Evolutionary conservation across 106 monocot species (phyloP), one percentile per base, ranked within the genome.

Genomic region (Dendrobium huoshanense): DNA sequence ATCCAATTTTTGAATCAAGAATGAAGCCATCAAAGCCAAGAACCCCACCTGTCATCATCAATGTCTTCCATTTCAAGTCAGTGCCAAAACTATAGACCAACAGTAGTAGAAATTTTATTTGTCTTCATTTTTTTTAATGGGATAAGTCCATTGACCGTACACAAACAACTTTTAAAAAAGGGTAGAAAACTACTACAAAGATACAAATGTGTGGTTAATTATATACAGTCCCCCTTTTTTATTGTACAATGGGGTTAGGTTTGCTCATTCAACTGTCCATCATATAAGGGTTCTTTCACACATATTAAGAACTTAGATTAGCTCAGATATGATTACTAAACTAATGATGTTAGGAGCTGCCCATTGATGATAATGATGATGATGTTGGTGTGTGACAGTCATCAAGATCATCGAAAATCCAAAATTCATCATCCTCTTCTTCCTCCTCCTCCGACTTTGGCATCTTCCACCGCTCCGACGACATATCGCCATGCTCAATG

Each of bases 361-460:
- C 48, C 29, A 41, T 61, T 31, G 79, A 84, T 31, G 79, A 84
- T 40, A 27, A 76, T 49, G 84, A 81, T 13, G 78, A 58, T 20
- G 87, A 78, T 43, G 80, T 74, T 7, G 84, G 81, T 1, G 78
- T 81, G 40, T 79, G 67, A 10, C 78, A 74, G 54, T 84, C 87
- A 56, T 82, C 84, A 54, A 87, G 84, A 79, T 87, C 84, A 49
- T 87, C 84, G 24, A 84, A 84, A 17, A 59, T 83, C 73, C 83
- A 78, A 9, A 78, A 81, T 81, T 87, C 87, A 22, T 80, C 83
- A 13, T 78, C 87, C 51, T 81, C 75, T 13, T 79, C 87, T 27
- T 81, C 75, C 18, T 84, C 83, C 54, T 65, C 82, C 48, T 13
- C 76, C 4, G 80, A 80, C 24, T 81, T 81, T 1, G 83, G 81